phyloP scores from a whole-genome alignment of 1,139 yeast species.

The Saccharomyces hybrid region DNA sequence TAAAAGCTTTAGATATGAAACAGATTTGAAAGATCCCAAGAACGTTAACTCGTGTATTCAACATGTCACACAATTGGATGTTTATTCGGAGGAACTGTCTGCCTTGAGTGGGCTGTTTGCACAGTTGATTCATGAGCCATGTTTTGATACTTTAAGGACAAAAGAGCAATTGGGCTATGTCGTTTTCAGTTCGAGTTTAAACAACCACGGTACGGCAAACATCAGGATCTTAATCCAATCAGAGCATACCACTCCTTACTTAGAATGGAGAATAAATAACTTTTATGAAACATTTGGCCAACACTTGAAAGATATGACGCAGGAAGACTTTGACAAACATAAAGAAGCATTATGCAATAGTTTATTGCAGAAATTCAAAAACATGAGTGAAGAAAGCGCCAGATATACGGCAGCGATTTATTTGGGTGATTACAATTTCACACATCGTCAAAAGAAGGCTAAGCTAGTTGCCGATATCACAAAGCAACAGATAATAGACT shows the following conservation, averaged over 20 bases:
- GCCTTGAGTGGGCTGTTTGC: constrained; percentile 59
- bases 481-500: constrained; percentile 49
- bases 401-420: constrained; percentile 62
- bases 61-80: constrained; percentile 63
- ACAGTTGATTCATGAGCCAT: constrained; percentile 75
- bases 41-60: constrained; percentile 84
- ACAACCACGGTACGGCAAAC: constrained; percentile 69
- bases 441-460: constrained; percentile 50
- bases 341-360: constrained; percentile 60
- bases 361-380: constrained; percentile 66
- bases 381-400: constrained; percentile 65
- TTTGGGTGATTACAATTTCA: constrained; percentile 74
- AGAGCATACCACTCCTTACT: constrained; percentile 65
- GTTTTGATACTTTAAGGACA: constrained; percentile 82
- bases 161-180: constrained; percentile 89
- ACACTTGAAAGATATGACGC: constrained; percentile 41
- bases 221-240: constrained; percentile 79
- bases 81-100: constrained; percentile 33
- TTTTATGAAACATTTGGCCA: constrained; percentile 40
- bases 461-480: constrained; percentile 46
- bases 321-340: constrained; percentile 60
- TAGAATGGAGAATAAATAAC: constrained; percentile 69
- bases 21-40: constrained; percentile 51
- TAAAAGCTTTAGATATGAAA: constrained; percentile 43
- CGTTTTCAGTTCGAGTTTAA: constrained; percentile 69